Base-by-base conservation (phyloP, 148 eudicot genomes). In the Rhododendron ovatum region DNA sequence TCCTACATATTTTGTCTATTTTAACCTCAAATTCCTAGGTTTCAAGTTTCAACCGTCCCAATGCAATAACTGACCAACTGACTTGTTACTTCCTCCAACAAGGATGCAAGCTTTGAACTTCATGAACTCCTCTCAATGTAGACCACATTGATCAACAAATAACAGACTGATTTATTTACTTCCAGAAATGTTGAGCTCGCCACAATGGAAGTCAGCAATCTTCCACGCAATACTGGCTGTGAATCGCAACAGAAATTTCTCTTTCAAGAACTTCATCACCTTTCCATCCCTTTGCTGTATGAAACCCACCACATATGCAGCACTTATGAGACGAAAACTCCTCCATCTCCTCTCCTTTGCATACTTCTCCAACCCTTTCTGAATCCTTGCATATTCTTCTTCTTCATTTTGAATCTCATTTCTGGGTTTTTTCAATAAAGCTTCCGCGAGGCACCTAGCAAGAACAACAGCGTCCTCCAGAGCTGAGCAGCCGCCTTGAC, bases 401-500 rank as follows among this genome's bases (percentile, higher is more conserved):
- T 85, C 88, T 45, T 45, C 48, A 37, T 78, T 83, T 10, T 22
- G 47, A 9, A 59, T 33, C 14, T 78, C 45, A 55, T 85, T 37
- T 61, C 39, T 76, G 2, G 86, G 18, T 39, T 79, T 87, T 65
- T 55, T 37, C 83, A 53, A 57, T 11, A 91, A 69, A 43, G 93
- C 89, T 71, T 91, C 88, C 0, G 76, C 91, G 5, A 93, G 81
- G 87, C 93, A 90, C 83, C 91, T 87, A 7, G 92, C 93, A 77
- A 93, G 89, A 74, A 91, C 86, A 2, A 91, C 86, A 48, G 88
- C 48, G 47, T 93, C 95, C 39, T 93, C 93, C 13, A 93, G 51
- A 2, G 93, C 86, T 24, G 92, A 90, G 51, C 95, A 91, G 17
- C 91, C 95, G 1, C 95, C 95, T 88, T 93, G 95, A 0, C 91